Evolutionary conservation across 306 rosid species (phyloP), one percentile per base, ranked within the genome.

Genomic region (Prunus mongolica): DNA sequence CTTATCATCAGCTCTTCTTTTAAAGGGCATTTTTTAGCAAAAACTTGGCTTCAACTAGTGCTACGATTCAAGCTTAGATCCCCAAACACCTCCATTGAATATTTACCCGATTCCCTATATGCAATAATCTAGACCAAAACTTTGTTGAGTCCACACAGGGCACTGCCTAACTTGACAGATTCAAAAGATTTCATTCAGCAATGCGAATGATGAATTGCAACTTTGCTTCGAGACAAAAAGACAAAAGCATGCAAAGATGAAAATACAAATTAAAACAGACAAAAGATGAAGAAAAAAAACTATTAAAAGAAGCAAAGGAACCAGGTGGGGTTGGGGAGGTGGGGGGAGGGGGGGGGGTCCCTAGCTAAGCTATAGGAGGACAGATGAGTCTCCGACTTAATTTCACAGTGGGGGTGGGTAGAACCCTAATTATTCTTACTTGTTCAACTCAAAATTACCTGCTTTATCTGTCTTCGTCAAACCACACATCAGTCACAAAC

Each of bases 1-100:
- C 78, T 67, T 46, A 80, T 79, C 85, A 71, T 27, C 56, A 75
- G 86, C 93, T 73, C 91, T 90, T 87, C 93, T 92, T 88, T 92
- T 88, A 15, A 87, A 85, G 91, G 77, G 78, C 69, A 22, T 45
- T 69, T 69, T 63, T 63, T 30, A 28, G 45, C 67, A 15, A 63
- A 63, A 30, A 63, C 18, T 8, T 63, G 12, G 24, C 22, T 30
- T 63, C 67, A 15, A 63, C 45, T 3, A 28, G 12, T 14, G 22
- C 24, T 27, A 61, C 38, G 38, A 25, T 25, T 28, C 65, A 27
- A 5, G 65, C 34, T 38, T 27, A 24, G 30, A 58, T 58, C 58
- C 58, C 58, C 58, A 52, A 52, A 18, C 9, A 52, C n/a, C 22
- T 18, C 58, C n/a, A 12, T 22, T 24, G 65, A 58, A 58, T 12